Conservation (phyloP, 768 basidiomycete genomes). For the Royoungia palumana region DNA sequence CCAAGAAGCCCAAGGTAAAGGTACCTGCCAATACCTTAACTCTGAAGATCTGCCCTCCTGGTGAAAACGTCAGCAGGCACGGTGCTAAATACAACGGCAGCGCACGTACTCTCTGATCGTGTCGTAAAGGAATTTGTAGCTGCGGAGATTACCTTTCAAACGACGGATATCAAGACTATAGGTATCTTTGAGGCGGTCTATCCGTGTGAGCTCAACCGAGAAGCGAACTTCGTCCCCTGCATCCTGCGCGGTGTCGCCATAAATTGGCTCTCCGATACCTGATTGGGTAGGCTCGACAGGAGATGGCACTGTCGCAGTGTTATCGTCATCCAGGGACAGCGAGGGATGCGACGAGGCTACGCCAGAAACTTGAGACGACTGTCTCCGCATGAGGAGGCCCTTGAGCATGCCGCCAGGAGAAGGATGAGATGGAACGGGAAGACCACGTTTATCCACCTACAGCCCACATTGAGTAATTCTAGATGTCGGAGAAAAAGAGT, state of each 20-base stretch:
- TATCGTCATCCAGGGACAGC: slow-evolving; percentile 48
- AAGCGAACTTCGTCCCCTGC: slow-evolving; percentile 96
- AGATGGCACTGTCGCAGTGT: slow-evolving; percentile 18
- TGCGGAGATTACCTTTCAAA: slow-evolving; percentile 87
- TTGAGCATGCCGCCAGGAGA: slow-evolving; percentile 78
- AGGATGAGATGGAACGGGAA: slow-evolving; percentile 77
- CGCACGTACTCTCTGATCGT: slow-evolving; percentile 74
- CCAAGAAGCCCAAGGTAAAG: slow-evolving; percentile 9
- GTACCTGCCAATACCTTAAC: slow-evolving; percentile 30
- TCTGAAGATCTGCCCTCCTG: slow-evolving; percentile 38
- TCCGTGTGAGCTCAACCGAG: slow-evolving; percentile 87
- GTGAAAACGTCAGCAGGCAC: slow-evolving; percentile 11
- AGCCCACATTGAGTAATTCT: slow-evolving; percentile 6
- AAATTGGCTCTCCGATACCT: slow-evolving; percentile 51
- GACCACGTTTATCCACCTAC: slow-evolving; percentile 85
- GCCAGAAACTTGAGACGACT: slow-evolving; percentile 73
- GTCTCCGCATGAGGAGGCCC: slow-evolving; percentile 84
- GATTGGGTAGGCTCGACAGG: slow-evolving; percentile 38
- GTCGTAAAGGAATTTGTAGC: slow-evolving; percentile 91
- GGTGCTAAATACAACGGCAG: slow-evolving; percentile 8
- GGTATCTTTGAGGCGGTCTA: slow-evolving; percentile 87
- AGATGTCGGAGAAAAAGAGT: neutral
- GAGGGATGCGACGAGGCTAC: slow-evolving; percentile 39
- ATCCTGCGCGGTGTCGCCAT: slow-evolving; percentile 79
- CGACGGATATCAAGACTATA: slow-evolving; percentile 91